Conservation (phyloP, 805 yeast species). For the Citeromyces matritensis region DNA sequence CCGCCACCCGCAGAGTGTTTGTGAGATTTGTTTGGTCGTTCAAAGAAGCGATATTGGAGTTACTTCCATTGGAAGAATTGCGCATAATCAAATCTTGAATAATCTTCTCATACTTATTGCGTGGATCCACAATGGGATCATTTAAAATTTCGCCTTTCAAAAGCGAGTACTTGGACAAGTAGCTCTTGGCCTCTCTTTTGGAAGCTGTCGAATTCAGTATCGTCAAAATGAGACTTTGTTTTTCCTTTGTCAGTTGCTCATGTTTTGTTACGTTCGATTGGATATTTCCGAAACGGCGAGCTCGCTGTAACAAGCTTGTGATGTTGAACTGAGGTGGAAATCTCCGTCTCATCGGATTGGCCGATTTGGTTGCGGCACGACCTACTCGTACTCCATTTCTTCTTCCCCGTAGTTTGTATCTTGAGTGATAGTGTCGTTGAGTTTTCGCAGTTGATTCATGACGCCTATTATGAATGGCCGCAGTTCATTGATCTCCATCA, state of each 20-base stretch:
- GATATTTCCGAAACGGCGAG: constrained; percentile 5
- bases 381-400: too few species aligned
- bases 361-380: too few species aligned
- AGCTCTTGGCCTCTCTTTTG: constrained; percentile 78
- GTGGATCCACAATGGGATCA: constrained; percentile 6
- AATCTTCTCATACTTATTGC: constrained; percentile 18
- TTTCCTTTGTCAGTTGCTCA: constrained; percentile 23
- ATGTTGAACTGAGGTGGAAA: too few species aligned
- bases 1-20: constrained; percentile 33
- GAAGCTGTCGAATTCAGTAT: constrained; percentile 86
- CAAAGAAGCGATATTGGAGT: constrained; percentile 2
- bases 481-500: constrained; percentile 78
- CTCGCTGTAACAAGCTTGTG: background rate
- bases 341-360: too few species aligned
- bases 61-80: constrained; percentile 5
- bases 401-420: background rate
- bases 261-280: constrained; percentile 12
- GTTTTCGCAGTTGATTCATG: constrained; percentile 61
- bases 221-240: constrained; percentile 63
- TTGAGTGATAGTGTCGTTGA: constrained; percentile 20
- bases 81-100: constrained; percentile 11
- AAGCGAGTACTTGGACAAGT: constrained; percentile 56
- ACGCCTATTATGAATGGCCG: constrained; percentile 69
- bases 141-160: constrained; percentile 8
- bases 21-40: constrained; percentile 10